Base-by-base conservation (phyloP, 2,329 filamentous ascomycete species). In the Sporothrix protearum region DNA sequence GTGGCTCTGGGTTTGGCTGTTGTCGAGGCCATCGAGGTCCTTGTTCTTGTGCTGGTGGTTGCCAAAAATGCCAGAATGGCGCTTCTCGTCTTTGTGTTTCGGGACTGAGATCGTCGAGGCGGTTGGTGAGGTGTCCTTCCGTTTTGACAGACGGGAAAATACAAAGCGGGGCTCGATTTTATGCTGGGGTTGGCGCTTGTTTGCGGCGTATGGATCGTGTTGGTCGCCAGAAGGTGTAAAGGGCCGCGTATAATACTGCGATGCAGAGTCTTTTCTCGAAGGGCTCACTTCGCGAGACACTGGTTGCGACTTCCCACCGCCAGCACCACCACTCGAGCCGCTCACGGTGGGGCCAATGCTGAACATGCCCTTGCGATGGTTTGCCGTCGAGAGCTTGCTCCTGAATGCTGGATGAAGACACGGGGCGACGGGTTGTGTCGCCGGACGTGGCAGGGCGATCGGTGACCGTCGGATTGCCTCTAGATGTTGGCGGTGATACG, bases 161-260 rank as follows among this genome's bases (percentile, higher is more conserved):
- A 96, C 89, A 76, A 97, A 97, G 75, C 94, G 87, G 7, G 91
- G 87, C 76, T 97, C 94, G 59, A 97, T 87, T 8, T 82, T 82
- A 33, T 84, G 83, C 75, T 91, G 92, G 1, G 91, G 89, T 2
- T 89, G 88, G 68, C 94, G 89, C 76, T 91, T 94, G 76, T 88
- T 90, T 73, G 93, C 92, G n/a, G 93, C 90, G 77, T 97, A 97
- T 0, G 94, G 93, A 76, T 97, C 93, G 78, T 97, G 92, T 68
- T 84, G 85, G 72, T 96, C 93, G 33, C 92, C 93, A 22, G 88
- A 86, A 3, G 93, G 93, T 1, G 92, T 94, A 74, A 92, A 91
- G 0, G 93, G 91, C 73, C 92, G 88, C 33, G 90, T 89, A 76
- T 91, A 92, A 75, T 84, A 87, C 73, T 88, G 84, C 45, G 88